Conservation (phyloP, 352 stramenopile species). For the Globisporangium okanoganense region DNA sequence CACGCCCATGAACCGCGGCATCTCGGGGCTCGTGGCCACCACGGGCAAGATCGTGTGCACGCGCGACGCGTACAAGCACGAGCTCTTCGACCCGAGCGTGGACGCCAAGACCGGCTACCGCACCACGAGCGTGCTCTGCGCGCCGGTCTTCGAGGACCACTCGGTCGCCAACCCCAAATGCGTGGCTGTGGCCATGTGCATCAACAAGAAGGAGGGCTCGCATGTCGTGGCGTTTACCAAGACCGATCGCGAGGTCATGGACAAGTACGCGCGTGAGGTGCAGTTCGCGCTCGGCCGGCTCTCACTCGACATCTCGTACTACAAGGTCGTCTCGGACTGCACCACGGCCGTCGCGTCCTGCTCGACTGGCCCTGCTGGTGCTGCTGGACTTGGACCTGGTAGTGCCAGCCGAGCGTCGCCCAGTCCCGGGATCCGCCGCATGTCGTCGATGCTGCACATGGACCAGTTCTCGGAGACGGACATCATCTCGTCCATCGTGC, state of each 20-base stretch:
- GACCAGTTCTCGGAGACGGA: slow-evolving; percentile 43
- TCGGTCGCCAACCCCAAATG: slow-evolving; percentile 40
- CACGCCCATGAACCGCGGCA: slow-evolving; percentile 61
- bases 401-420: too few relatives aligned
- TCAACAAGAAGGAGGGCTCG: slow-evolving; percentile 85
- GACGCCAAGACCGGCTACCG: slow-evolving; percentile 73
- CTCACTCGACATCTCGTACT: slow-evolving; percentile 76
- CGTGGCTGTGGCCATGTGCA: slow-evolving; percentile 79
- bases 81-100: slow-evolving; percentile 61
- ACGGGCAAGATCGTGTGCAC: slow-evolving; percentile 54
- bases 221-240: slow-evolving; percentile 72
- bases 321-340: slow-evolving; percentile 61
- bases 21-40: slow-evolving; percentile 63
- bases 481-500: slow-evolving; percentile 60
- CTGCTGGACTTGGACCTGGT: too few relatives aligned
- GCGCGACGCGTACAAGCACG: slow-evolving; percentile 69
- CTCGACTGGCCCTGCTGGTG: neutral
- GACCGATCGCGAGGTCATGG: slow-evolving; percentile 52
- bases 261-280: slow-evolving; percentile 57
- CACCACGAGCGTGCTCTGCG: slow-evolving; percentile 68
- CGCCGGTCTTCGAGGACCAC: slow-evolving; percentile 74
- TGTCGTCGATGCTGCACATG: slow-evolving; percentile 17
- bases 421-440: slow-evolving; percentile 8
- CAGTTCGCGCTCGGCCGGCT: slow-evolving; percentile 62
- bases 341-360: slow-evolving; percentile 21